Evolutionary conservation across 2,329 filamentous ascomycete species (phyloP).

Genomic region (Colletotrichum echinochloae): DNA sequence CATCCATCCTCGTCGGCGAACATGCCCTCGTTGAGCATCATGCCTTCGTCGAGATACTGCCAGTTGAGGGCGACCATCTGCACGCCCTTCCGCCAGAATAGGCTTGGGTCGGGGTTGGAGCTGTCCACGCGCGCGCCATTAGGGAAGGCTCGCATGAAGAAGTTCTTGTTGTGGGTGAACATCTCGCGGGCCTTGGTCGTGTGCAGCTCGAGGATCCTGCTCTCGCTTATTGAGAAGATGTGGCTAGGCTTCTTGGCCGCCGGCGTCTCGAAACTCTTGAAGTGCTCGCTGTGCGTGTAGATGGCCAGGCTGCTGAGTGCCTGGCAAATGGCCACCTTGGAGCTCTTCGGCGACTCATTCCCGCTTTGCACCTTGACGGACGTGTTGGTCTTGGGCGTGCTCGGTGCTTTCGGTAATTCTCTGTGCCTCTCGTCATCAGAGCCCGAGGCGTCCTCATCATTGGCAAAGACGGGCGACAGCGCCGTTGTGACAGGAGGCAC

Average conservation of each 20-base stretch:
- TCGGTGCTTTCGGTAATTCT: slow-evolving; percentile 5
- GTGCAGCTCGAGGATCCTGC: slow-evolving; percentile 71
- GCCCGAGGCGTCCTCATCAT: slow-evolving; percentile 55
- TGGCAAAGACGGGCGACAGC: slow-evolving; percentile 48
- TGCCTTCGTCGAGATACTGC: slow-evolving; percentile 93
- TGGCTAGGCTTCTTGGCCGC: slow-evolving; percentile 69
- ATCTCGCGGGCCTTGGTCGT: slow-evolving; percentile 77
- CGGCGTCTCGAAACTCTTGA: slow-evolving; percentile 76
- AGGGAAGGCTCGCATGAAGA: slow-evolving; percentile 93
- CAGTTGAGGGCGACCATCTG: slow-evolving; percentile 99
- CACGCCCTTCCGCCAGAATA: slow-evolving; percentile 92
- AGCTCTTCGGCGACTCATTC: slow-evolving; percentile 58
- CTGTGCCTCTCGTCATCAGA: slow-evolving; percentile 58
- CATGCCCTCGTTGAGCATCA: slow-evolving; percentile 98
- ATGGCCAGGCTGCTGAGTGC: slow-evolving; percentile 80
- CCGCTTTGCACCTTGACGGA: slow-evolving; percentile 28
- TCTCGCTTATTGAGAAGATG: slow-evolving; percentile 92
- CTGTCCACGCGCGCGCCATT: slow-evolving; percentile 82
- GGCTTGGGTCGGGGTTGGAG: slow-evolving; percentile 93
- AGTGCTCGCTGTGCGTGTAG: slow-evolving; percentile 89
- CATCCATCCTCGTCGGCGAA: slow-evolving; percentile 88
- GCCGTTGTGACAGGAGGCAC: slow-evolving; percentile 47
- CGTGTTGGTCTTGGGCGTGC: slow-evolving; percentile 7
- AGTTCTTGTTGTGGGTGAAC: slow-evolving; percentile 87
- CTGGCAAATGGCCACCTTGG: slow-evolving; percentile 74